phyloP scores from a whole-genome alignment of 2,329 filamentous ascomycete species.

The Monascus ruber region DNA sequence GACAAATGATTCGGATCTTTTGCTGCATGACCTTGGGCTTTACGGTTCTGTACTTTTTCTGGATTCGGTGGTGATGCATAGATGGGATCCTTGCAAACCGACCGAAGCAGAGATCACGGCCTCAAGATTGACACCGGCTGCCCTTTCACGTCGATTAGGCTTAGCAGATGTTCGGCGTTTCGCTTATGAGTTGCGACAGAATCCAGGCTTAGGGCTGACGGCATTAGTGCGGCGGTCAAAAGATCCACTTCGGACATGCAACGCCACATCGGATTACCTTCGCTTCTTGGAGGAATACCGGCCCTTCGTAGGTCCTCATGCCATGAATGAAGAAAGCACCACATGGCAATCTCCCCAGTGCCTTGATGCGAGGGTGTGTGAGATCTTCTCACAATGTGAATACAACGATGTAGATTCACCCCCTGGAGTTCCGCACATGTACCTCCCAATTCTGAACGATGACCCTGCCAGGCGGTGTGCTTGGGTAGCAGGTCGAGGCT shows the following conservation, averaged over 20 bases:
- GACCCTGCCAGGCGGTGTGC: constrained; percentile 44
- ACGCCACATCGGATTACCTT: constrained; percentile 12
- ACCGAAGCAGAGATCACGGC: constrained; percentile 15
- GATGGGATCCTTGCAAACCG: constrained; percentile 5
- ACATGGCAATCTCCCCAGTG: constrained; percentile 4
- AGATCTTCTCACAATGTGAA: constrained; percentile 38
- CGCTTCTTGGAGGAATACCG: constrained; percentile 27
- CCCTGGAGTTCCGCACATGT: constrained; percentile 37
- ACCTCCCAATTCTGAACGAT: constrained; percentile 54
- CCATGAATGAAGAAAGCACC: not conserved
- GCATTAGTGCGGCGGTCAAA: constrained; percentile 24
- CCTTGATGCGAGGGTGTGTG: constrained; percentile 41
- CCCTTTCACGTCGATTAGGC: constrained; percentile 22
- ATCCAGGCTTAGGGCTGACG: constrained; percentile 16
- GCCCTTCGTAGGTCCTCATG: constrained; percentile 4
- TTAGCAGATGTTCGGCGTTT: constrained; percentile 23
- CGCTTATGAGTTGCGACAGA: constrained; percentile 28
- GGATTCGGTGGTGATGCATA: constrained; percentile 44
- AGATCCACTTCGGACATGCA: constrained; percentile 5
- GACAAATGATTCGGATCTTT: constrained; percentile 78
- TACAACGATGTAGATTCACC: constrained; percentile 8
- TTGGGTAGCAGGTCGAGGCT: constrained; percentile 43
- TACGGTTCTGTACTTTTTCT: constrained; percentile 57
- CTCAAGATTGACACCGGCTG: constrained; percentile 26
- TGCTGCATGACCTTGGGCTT: constrained; percentile 58